These are phyloP conservation scores for Stevia rebaudiana DNA, from an alignment of 140 eudicot genomes.

Conservation along the genomic window DNA sequence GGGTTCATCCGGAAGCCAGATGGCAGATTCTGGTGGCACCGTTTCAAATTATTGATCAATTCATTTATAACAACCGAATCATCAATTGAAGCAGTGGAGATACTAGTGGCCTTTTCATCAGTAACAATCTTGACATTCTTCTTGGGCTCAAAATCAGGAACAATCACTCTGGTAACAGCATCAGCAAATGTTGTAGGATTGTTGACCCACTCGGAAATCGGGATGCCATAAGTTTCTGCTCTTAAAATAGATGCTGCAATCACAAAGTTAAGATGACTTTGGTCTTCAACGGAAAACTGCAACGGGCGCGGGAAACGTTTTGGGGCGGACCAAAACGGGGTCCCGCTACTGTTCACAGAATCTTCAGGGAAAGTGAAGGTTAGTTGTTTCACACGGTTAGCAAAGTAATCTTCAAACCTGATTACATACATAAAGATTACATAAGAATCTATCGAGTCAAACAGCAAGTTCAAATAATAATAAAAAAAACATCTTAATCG, in stretches of 20 bases:
- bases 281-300: constrained; percentile 54
- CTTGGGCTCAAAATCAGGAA: constrained; percentile 70
- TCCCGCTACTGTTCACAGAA: constrained; percentile 62
- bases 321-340: constrained; percentile 83
- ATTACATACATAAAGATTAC: constrained; percentile 9
- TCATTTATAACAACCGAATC: constrained; percentile 64
- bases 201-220: constrained; percentile 67
- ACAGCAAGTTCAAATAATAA: no score
- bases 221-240: constrained; percentile 77
- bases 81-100: constrained; percentile 69
- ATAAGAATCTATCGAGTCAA: background rate
- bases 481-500: background rate
- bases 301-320: constrained; percentile 77
- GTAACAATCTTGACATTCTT: constrained; percentile 67
- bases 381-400: constrained; percentile 72
- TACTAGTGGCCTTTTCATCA: constrained; percentile 67
- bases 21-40: constrained; percentile 48
- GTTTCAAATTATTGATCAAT: constrained; percentile 40
- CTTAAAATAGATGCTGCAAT: constrained; percentile 65
- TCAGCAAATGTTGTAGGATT: constrained; percentile 51
- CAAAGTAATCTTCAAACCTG: constrained; percentile 87
- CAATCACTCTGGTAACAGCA: constrained; percentile 56
- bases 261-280: constrained; percentile 54
- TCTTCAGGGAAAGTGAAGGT: constrained; percentile 79
- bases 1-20: constrained; percentile 73